Evolutionary conservation across 257 asterid genomes (phyloP), one percentile per base, ranked within the genome.

Genomic region (Pogostemon cablin): DNA sequence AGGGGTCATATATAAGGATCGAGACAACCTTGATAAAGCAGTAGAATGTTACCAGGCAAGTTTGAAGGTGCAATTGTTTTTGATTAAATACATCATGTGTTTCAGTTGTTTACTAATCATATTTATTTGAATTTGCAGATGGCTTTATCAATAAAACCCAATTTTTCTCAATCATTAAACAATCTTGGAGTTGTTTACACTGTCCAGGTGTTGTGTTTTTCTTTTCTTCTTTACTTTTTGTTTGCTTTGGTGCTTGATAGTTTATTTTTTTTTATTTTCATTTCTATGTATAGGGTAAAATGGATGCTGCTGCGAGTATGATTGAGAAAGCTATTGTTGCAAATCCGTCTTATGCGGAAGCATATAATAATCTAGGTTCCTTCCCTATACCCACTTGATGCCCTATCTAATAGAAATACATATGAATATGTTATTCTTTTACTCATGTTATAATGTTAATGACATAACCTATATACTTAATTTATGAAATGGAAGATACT

Each of bases 301-400:
- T 95, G 95, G 99, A 92, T 84, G 97, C 95, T 75, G 98, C 99
- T 65, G 96, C 95, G 6, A 85, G 86, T 86, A 90, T 95, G 97
- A 88, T 95, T 79, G 96, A 95, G 84, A 95, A 92, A 82, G 98
- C 99, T 75, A 95, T 95, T 75, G 86, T 83, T 68, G 98, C 99
- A 47, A 95, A 95, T 77, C 99, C 99, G n/a, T 86, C 96, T 63
- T 95, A 95, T 80, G 99, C 99, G n/a, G 99, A 95, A 80, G 99
- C 99, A 61, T 95, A 95, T 70, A 95, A 95, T 73, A 95, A 95
- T 79, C 79, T 95, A 88, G 99, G 99, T 95, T 69, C 68, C 54
- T 77, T 74, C 62, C 57, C 3, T 32, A 44, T 6, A 11, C 59
- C 65, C 68, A 25, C 32, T 50, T 9, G 43, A 57, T 20, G 52